Base-by-base conservation (phyloP, 2,329 filamentous ascomycete species). In the Alternaria consortialis region DNA sequence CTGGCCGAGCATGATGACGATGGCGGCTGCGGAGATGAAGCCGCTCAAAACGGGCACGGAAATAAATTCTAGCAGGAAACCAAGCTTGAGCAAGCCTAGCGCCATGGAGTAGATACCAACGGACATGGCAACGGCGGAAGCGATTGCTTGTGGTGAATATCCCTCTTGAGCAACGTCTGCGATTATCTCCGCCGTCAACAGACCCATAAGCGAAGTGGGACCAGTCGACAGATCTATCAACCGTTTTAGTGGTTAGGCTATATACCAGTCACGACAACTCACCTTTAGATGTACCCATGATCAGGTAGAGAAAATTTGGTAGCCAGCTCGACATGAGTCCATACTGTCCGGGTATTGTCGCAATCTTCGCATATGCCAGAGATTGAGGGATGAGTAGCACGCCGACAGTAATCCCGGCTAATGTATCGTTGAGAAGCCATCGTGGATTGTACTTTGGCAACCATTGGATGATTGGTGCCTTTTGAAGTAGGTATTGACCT, bases 251-350 rank as follows among this genome's bases (percentile, higher is more conserved):
- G 46, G 36, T 17, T 2, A 65, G 5, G 7, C 15, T 43, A 20
- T 5, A 36, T 51, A n/a, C 12, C 7, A 39, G 8, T 13, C 5
- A 13, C 6, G 17, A 7, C 5, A 2, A 44, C 66, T 13, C 60
- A 74, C 75, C 75, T 51, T 69, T 66, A 1, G 71, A 76, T 82
- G 92, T 90, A 5, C 94, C 94, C 65, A 98, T 97, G n/a, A 95
- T 97, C 74, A 97, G 97, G 79, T 97, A 94, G 75, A 98, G 15
- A 91, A 97, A 5, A 92, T 97, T 52, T 90, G 94, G 77, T 95
- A 98, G 79, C 94, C 94, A 98, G 79, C 97, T 97, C 59, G 97
- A 86, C 69, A 97, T 80, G 13, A 97, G 92, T 44, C 94, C 94
- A 87, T 97, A 12, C 86, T 90, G 65, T 86, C 94, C 79, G 94